phyloP scores from a whole-genome alignment of 2,329 filamentous ascomycete genomes.

The Emmonsia crescens region DNA sequence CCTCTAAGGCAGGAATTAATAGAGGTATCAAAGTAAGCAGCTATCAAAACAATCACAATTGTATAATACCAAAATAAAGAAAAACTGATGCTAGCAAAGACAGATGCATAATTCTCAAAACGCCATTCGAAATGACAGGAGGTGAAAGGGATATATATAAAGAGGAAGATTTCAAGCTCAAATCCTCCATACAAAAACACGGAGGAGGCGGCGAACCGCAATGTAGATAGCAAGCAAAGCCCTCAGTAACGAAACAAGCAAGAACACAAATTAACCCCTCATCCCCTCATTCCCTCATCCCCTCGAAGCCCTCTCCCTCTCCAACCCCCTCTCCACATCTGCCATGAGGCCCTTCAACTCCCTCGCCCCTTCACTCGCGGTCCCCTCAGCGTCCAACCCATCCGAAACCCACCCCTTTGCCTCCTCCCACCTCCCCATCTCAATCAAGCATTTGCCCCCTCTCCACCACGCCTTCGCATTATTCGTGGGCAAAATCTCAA shows the following conservation, averaged over 20 bases:
- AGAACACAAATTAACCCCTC: not conserved
- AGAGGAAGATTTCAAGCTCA: not conserved
- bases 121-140: not conserved
- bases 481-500: constrained; percentile 73
- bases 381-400: constrained; percentile 73
- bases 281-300: constrained; percentile 4
- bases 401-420: constrained; percentile 65
- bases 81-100: not conserved
- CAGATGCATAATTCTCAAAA: not conserved
- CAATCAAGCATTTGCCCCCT: constrained; percentile 68
- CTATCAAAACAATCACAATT: not conserved
- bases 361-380: constrained; percentile 37
- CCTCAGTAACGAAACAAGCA: not conserved
- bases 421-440: constrained; percentile 84
- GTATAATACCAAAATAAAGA: not conserved
- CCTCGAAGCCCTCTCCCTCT: constrained; percentile 46
- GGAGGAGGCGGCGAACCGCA: not conserved
- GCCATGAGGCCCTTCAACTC: constrained; percentile 49
- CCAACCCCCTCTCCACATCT: constrained; percentile 53
- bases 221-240: not conserved
- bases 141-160: not conserved
- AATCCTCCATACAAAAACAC: not conserved
- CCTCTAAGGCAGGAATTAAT: not conserved
- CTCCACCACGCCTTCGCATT: constrained; percentile 96
- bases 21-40: not conserved